Percentiles rank a stretch among this genome's conserved stretches.
Evolutionary conservation across 1,139 yeast species (phyloP).

Genomic region (Pichia sp.): DNA sequence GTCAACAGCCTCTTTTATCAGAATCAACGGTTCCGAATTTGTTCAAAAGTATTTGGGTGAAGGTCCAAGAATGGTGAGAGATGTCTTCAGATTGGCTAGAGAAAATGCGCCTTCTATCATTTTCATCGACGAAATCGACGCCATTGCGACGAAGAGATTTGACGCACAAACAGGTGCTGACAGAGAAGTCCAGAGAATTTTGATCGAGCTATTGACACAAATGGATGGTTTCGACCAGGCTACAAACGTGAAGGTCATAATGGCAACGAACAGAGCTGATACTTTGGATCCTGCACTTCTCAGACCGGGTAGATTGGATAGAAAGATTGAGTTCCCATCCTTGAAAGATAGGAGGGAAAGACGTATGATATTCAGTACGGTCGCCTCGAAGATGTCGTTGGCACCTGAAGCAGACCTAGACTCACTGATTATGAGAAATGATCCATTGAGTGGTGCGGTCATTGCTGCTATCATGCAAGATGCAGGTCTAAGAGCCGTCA

Average conservation of each 20-base stretch:
- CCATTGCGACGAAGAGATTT: slow-evolving; percentile 97
- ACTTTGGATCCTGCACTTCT: slow-evolving; percentile 95
- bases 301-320: slow-evolving; percentile 97
- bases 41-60: slow-evolving; percentile 98
- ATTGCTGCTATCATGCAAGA: slow-evolving; percentile 99
- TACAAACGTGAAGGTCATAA: slow-evolving; percentile 91
- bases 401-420: slow-evolving; percentile 98
- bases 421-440: slow-evolving; percentile 90
- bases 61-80: slow-evolving; percentile 99
- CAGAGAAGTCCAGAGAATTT: slow-evolving; percentile 96
- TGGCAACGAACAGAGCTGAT: slow-evolving; percentile 99
- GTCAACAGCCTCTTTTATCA: slow-evolving; percentile 90
- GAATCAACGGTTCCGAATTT: slow-evolving; percentile 97
- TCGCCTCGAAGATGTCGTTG: slow-evolving; percentile 95
- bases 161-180: slow-evolving; percentile 99
- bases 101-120: slow-evolving; percentile 96
- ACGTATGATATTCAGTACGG: slow-evolving; percentile 89
- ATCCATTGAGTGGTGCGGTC: slow-evolving; percentile 94
- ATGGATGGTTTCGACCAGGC: slow-evolving; percentile 99
- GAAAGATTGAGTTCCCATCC: slow-evolving; percentile 96
- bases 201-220: slow-evolving; percentile 91
- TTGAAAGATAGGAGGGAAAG: slow-evolving; percentile 96
- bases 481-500: slow-evolving; percentile 97
- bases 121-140: slow-evolving; percentile 97
- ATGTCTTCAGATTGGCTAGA: slow-evolving; percentile 93